phyloP scores from a whole-genome alignment of 2,329 filamentous ascomycete species.

The Elsinoe perseae region DNA sequence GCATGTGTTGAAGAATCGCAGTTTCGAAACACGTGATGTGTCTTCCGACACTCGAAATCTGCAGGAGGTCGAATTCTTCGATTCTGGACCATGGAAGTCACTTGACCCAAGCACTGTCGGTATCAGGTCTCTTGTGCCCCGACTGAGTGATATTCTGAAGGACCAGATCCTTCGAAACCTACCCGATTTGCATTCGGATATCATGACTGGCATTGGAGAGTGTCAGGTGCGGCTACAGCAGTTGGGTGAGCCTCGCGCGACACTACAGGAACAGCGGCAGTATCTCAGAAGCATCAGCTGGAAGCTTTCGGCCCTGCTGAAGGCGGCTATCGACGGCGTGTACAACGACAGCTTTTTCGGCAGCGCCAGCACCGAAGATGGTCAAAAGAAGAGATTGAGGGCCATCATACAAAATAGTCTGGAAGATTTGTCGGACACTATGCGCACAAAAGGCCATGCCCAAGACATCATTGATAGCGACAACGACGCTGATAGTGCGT shows the following conservation, averaged over 20 bases:
- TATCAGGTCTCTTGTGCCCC: conserved; percentile 19
- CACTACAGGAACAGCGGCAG: not conserved
- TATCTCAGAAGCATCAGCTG: conserved; percentile 34
- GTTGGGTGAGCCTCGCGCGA: not conserved
- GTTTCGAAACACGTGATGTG: conserved; percentile 10
- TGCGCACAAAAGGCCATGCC: conserved; percentile 36
- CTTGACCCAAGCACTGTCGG: conserved; percentile 19
- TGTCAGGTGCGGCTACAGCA: conserved; percentile 26
- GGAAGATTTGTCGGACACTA: conserved; percentile 37
- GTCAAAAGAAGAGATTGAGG: conserved; percentile 40
- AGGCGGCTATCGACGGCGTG: conserved; percentile 43
- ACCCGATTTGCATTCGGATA: conserved; percentile 39
- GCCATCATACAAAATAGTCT: conserved; percentile 47
- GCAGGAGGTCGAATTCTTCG: conserved; percentile 22
- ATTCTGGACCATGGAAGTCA: conserved; percentile 8
- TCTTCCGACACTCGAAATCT: conserved; percentile 19
- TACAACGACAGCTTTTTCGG: conserved; percentile 49
- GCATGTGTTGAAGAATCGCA: conserved; percentile 18
- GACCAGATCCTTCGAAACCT: conserved; percentile 42
- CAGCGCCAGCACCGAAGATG: conserved; percentile 23
- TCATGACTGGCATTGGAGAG: conserved; percentile 31
- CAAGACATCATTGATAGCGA: conserved; percentile 27
- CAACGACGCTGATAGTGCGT: not conserved
- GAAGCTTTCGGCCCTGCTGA: conserved; percentile 39
- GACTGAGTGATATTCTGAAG: conserved; percentile 24